Conservation (phyloP, 2,329 filamentous ascomycete genomes). For the Neocatenulostroma microsporum region DNA sequence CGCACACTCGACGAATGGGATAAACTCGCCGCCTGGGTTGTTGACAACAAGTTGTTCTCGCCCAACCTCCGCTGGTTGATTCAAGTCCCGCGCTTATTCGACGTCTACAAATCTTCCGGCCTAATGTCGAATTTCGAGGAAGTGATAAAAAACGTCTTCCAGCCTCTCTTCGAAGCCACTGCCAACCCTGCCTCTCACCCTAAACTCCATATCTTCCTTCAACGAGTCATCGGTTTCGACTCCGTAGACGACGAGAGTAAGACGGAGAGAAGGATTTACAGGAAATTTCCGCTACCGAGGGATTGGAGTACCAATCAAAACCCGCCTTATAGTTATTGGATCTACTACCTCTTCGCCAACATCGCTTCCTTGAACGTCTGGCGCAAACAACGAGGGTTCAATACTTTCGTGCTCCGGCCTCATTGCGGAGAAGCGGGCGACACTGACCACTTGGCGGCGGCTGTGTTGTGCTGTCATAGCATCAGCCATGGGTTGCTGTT, state of each 20-base stretch:
- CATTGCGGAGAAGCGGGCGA: constrained; percentile 97
- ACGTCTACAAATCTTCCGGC: constrained; percentile 85
- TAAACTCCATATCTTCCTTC: constrained; percentile 88
- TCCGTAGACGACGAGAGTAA: constrained; percentile 99
- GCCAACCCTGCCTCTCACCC: constrained; percentile 77
- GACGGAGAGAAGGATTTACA: constrained; percentile 83
- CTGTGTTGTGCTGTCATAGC: constrained; percentile 86
- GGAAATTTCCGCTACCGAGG: constrained; percentile 85
- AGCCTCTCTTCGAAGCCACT: constrained; percentile 90
- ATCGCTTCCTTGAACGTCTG: constrained; percentile 86
- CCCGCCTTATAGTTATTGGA: constrained; percentile 97
- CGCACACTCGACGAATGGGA: constrained; percentile 93
- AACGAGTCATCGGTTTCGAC: constrained; percentile 93
- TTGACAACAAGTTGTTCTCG: constrained; percentile 96
- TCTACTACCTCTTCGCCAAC: constrained; percentile 95
- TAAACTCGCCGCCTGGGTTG: constrained; percentile 91
- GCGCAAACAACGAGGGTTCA: constrained; percentile 87
- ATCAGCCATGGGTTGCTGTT: constrained; percentile 92
- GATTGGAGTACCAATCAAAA: constrained; percentile 91
- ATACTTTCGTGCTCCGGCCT: constrained; percentile 84
- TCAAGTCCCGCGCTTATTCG: constrained; percentile 87
- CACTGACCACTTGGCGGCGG: constrained; percentile 92
- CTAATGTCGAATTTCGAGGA: constrained; percentile 87
- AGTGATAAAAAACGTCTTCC: constrained; percentile 83
- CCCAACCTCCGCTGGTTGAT: constrained; percentile 97